Conservation (phyloP, 345 rosid species). For the Acer yangbiense region DNA sequence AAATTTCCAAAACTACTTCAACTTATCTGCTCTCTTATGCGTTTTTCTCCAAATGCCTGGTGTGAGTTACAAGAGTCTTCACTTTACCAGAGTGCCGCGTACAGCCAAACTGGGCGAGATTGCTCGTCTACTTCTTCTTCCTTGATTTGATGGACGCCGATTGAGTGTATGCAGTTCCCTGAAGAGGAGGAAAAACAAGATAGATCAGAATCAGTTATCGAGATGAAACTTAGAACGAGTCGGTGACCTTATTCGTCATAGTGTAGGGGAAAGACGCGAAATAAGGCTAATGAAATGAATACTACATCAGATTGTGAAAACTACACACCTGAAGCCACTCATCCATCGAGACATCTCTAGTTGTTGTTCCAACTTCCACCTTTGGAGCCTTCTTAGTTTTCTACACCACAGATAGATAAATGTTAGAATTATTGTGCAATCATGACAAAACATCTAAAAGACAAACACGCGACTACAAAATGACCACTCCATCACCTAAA, state of each 20-base stretch:
- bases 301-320: background rate
- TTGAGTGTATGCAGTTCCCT: conserved; percentile 78
- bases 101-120: conserved; percentile 13
- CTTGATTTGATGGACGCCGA: conserved; percentile 61
- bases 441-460: background rate
- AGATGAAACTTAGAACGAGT: background rate
- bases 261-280: background rate
- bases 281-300: background rate
- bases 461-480: background rate
- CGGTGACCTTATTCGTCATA: background rate
- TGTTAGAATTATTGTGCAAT: background rate
- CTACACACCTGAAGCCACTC: conserved; percentile 91
- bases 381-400: conserved; percentile 78
- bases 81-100: conserved; percentile 16
- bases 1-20: conserved; percentile 33
- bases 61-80: conserved; percentile 33
- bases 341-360: conserved; percentile 71
- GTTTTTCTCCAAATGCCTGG: conserved; percentile 26
- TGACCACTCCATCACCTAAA: background rate
- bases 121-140: conserved; percentile 69
- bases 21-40: conserved; percentile 19
- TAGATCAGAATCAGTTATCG: background rate
- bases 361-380: conserved; percentile 85
- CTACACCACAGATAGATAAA: conserved; percentile 37
- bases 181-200: conserved; percentile 10